Percentiles rank a stretch among this genome's conserved stretches.
Conservation (phyloP, 164 flowering plant species). For the Kalanchoe fedtschenkoi region DNA sequence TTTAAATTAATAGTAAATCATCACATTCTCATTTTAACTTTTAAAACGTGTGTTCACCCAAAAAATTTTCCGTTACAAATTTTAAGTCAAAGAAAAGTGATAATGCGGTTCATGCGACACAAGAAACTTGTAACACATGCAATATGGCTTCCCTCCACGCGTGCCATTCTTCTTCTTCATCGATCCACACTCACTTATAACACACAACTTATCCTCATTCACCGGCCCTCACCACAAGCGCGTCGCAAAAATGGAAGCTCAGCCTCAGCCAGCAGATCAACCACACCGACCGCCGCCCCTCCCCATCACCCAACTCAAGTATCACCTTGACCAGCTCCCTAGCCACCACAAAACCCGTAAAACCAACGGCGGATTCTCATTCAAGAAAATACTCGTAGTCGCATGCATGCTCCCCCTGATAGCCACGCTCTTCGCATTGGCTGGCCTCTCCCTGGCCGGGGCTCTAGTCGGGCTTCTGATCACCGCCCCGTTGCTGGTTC, state of each 20-base stretch:
- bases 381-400: slow-evolving; percentile 29
- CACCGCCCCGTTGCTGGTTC: slow-evolving; percentile 34
- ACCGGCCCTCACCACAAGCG: not conserved
- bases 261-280: not conserved
- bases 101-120: too few species aligned
- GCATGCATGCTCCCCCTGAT: slow-evolving; percentile 31
- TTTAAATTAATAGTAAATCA: too few species aligned
- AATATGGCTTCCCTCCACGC: not conserved
- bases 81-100: too few species aligned
- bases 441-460: slow-evolving; percentile 34
- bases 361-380: slow-evolving; percentile 10
- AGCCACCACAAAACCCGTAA: not conserved
- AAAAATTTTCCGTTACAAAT: too few species aligned
- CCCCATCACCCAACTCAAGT: too few species aligned
- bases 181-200: not conserved
- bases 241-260: not conserved
- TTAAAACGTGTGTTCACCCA: too few species aligned
- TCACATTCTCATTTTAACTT: too few species aligned
- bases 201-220: not conserved
- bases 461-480: slow-evolving; percentile 25
- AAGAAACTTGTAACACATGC: slow-evolving; percentile 1
- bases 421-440: slow-evolving; percentile 32
- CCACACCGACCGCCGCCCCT: not conserved
- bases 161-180: not conserved
- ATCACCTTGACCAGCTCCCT: not conserved